These are phyloP conservation scores for sunflower (Helianthus annuus) DNA, from an alignment of 129 eudicot species.

Conservation along the genomic window DNA sequence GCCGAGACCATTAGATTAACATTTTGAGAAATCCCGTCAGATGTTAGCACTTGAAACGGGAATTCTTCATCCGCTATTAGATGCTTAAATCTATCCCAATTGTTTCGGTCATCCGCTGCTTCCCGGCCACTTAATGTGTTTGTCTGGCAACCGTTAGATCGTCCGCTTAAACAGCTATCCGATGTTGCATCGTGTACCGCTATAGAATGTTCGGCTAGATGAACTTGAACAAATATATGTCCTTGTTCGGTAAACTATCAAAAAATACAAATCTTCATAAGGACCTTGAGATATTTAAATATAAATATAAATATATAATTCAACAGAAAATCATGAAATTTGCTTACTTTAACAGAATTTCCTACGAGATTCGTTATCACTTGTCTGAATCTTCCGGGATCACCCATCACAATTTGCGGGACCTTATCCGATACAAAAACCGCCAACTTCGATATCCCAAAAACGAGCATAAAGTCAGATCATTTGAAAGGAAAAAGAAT, in stretches of 20 bases:
- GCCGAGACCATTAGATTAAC: constrained; percentile 69
- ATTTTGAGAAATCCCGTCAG: constrained; percentile 36
- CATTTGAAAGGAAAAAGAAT: not conserved
- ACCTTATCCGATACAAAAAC: constrained; percentile 83
- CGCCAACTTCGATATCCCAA: constrained; percentile 62
- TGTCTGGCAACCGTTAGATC: constrained; percentile 32
- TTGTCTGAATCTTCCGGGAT: constrained; percentile 88
- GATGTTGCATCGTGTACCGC: constrained; percentile 41
- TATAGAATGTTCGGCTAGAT: constrained; percentile 62
- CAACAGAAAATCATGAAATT: not conserved
- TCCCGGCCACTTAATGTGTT: constrained; percentile 75
- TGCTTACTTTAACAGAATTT: constrained; percentile 82
- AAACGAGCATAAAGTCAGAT: constrained; percentile 22
- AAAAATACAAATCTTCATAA: constrained; percentile 13
- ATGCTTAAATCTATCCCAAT: constrained; percentile 62
- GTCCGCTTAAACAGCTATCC: constrained; percentile 46
- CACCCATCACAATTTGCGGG: constrained; percentile 79
- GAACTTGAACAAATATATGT: constrained; percentile 80
- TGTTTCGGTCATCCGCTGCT: constrained; percentile 64
- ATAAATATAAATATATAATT: no score
- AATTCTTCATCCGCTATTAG: constrained; percentile 51
- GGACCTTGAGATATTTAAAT: not conserved
- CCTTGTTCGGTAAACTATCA: constrained; percentile 80
- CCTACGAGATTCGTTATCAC: constrained; percentile 86
- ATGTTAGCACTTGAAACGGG: constrained; percentile 27